Conservation (phyloP, 352 stramenopile genomes). For the Pythium aristosporum region DNA sequence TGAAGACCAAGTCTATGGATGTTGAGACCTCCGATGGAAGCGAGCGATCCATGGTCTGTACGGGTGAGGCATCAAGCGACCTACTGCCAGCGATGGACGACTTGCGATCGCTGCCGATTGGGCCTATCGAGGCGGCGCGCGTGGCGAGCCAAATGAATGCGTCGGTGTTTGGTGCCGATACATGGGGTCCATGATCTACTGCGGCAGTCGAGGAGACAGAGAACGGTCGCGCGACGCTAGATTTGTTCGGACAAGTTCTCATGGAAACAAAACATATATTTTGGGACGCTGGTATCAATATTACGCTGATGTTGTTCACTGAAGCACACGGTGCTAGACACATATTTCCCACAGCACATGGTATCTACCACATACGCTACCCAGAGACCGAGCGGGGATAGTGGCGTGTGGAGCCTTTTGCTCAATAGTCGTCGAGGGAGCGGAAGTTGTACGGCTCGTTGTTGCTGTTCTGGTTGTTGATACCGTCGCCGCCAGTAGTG, state of each 20-base stretch:
- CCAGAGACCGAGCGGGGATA: neutral
- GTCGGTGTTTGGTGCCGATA: neutral
- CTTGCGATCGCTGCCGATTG: constrained; percentile 22
- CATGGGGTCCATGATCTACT: too few species aligned
- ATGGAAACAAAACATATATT: neutral
- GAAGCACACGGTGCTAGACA: too few species aligned
- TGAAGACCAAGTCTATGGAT: neutral
- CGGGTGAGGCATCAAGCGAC: constrained; percentile 16
- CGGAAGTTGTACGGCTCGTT: constrained; percentile 10
- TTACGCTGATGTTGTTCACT: too few species aligned
- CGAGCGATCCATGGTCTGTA: constrained; percentile 7
- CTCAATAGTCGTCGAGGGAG: neutral
- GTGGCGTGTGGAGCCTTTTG: neutral
- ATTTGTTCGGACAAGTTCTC: neutral
- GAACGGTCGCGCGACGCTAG: too few species aligned
- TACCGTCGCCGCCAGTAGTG: neutral
- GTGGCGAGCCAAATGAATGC: constrained; percentile 19
- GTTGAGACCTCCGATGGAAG: neutral
- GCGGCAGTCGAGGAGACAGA: constrained; percentile 3
- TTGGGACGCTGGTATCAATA: too few species aligned
- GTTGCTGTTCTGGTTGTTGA: neutral
- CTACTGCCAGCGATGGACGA: constrained; percentile 26
- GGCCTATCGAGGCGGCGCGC: constrained; percentile 17
- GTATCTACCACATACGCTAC: too few species aligned
- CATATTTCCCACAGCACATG: too few species aligned